Conservation (phyloP, 306 rosid species). For the Medicago arabica region DNA sequence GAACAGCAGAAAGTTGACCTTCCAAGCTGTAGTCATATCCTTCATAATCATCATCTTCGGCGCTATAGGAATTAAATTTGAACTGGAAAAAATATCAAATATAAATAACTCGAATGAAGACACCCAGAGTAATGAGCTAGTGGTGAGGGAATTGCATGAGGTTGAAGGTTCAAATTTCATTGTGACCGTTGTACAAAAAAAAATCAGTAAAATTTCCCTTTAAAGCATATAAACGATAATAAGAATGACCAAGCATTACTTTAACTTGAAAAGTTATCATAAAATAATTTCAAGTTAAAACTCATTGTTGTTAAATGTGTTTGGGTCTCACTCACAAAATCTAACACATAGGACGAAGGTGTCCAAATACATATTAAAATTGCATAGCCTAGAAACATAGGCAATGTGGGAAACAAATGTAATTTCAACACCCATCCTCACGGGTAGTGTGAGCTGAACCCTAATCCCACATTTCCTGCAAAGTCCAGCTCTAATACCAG, state of each 20-base stretch:
- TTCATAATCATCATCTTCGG: slow-evolving; percentile 88
- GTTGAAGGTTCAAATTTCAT: background rate
- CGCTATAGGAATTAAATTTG: slow-evolving; percentile 85
- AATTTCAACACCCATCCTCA: no score
- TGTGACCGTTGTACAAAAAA: background rate
- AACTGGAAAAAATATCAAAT: slow-evolving; percentile 63
- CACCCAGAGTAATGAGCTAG: background rate
- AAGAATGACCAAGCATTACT: background rate
- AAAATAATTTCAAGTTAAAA: background rate
- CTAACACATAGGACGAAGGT: background rate
- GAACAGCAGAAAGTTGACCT: slow-evolving; percentile 97
- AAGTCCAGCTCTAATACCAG: no score
- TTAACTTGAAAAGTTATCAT: background rate
- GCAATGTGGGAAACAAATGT: no score
- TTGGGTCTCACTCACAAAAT: background rate
- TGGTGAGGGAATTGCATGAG: background rate
- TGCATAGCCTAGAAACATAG: background rate
- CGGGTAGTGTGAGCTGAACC: no score
- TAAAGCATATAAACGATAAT: slow-evolving; percentile 21
- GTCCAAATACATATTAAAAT: no score
- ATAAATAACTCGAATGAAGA: background rate
- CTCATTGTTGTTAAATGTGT: background rate
- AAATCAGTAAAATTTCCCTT: background rate
- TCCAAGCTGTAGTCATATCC: slow-evolving; percentile 89
- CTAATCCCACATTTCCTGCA: no score